These are phyloP conservation scores for Crithidia thermophila DNA, from an alignment of 208 protist species.

Conservation along the genomic window DNA sequence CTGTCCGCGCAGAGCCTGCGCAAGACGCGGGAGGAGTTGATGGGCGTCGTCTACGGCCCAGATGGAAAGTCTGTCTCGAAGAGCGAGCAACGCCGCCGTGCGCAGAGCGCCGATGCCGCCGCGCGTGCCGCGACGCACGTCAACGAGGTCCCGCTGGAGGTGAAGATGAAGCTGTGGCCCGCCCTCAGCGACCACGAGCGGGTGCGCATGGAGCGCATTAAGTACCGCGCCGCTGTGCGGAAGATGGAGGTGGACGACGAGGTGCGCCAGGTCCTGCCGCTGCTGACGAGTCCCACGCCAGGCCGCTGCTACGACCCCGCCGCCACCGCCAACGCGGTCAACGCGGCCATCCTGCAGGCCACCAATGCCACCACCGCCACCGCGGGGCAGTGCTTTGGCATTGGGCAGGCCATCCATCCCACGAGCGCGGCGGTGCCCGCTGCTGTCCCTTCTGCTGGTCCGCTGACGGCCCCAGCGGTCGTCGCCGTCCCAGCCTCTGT, in stretches of 20 bases:
- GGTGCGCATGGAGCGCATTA: slow-evolving; percentile 72
- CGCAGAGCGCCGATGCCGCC: slow-evolving; percentile 36
- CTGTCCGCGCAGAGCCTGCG: slow-evolving; percentile 60
- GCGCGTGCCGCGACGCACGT: neutral
- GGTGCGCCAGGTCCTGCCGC: slow-evolving; percentile 47
- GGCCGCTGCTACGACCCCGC: slow-evolving; percentile 20
- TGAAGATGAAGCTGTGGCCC: slow-evolving; percentile 81
- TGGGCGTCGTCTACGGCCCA: slow-evolving; percentile 42
- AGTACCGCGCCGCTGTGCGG: slow-evolving; percentile 46
- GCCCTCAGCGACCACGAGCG: slow-evolving; percentile 84
- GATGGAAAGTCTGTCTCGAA: slow-evolving; percentile 29
- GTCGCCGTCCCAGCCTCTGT: neutral
- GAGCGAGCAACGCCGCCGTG: slow-evolving; percentile 29
- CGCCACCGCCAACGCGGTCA: neutral
- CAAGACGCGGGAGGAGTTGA: slow-evolving; percentile 50
- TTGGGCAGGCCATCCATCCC: slow-evolving; percentile 27
- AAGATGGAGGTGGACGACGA: slow-evolving; percentile 54
- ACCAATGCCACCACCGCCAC: neutral
- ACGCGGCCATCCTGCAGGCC: slow-evolving; percentile 17
- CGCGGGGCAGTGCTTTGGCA: slow-evolving; percentile 16
- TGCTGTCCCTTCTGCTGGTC: neutral
- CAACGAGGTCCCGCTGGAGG: slow-evolving; percentile 72
- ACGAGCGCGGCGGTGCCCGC: neutral
- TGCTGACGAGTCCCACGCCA: slow-evolving; percentile 35
- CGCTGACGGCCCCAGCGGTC: neutral